Conservation (phyloP, 805 yeast genomes). For the Hanseniaspora mollemarum region DNA sequence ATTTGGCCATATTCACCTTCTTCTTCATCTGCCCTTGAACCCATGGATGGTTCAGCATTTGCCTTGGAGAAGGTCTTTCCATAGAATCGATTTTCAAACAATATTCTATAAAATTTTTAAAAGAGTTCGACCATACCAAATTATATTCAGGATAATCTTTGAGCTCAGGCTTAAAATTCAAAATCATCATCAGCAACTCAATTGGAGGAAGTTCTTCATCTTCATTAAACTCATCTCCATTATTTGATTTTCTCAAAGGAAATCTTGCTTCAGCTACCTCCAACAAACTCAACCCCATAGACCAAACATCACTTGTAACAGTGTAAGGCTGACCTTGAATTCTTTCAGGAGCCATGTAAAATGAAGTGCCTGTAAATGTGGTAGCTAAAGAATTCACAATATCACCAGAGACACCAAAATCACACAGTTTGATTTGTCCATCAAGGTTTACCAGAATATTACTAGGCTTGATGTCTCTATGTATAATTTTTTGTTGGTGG, state of each 20-base stretch:
- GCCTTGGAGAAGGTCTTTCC: slow-evolving; percentile 83
- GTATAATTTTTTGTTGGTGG: slow-evolving; percentile 79
- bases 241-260: slow-evolving; percentile 49
- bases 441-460: slow-evolving; percentile 63
- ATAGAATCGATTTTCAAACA: slow-evolving; percentile 71
- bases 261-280: slow-evolving; percentile 91
- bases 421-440: slow-evolving; percentile 88
- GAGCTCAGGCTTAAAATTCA: slow-evolving; percentile 70
- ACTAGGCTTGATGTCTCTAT: slow-evolving; percentile 92
- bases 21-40: slow-evolving; percentile 60
- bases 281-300: slow-evolving; percentile 77
- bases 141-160: slow-evolving; percentile 65
- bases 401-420: slow-evolving; percentile 95
- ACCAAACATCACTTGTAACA: slow-evolving; percentile 94
- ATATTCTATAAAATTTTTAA: slow-evolving; percentile 68
- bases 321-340: slow-evolving; percentile 92
- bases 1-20: slow-evolving; percentile 73
- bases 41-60: slow-evolving; percentile 93
- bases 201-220: slow-evolving; percentile 53
- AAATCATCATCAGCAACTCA: slow-evolving; percentile 68
- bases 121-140: slow-evolving; percentile 70
- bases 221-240: slow-evolving; percentile 21
- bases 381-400: slow-evolving; percentile 91
- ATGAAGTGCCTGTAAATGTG: slow-evolving; percentile 93
- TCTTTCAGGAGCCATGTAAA: slow-evolving; percentile 97